Conservation (phyloP, 2,329 filamentous ascomycete species). For the Apiospora koreana region DNA sequence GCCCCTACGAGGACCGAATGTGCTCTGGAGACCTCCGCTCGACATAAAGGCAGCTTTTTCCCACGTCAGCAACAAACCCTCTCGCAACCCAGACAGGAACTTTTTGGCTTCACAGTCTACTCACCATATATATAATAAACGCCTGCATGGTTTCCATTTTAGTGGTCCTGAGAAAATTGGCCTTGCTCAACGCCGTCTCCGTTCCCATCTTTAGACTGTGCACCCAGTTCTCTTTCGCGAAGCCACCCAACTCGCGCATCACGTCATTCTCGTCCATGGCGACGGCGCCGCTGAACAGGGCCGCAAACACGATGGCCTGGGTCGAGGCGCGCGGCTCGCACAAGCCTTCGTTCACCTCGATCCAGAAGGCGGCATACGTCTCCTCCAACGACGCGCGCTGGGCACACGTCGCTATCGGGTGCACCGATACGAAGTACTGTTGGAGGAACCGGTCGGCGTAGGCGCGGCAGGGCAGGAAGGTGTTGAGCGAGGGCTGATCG, state of each 20-base stretch:
- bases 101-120: conserved; percentile 26
- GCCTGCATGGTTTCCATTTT: conserved; percentile 76
- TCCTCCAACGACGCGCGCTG: conserved; percentile 68
- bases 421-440: conserved; percentile 69
- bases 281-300: conserved; percentile 68
- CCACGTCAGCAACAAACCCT: not conserved
- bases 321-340: conserved; percentile 64
- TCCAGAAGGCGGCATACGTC: conserved; percentile 68
- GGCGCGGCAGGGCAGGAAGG: conserved; percentile 60
- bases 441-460: conserved; percentile 63
- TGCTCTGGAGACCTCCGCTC: conserved; percentile 70
- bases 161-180: conserved; percentile 70
- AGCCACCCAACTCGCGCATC: conserved; percentile 51
- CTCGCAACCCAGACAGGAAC: not conserved
- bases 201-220: conserved; percentile 65
- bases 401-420: conserved; percentile 67
- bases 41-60: conserved; percentile 66
- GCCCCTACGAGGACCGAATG: conserved; percentile 74
- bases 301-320: conserved; percentile 70
- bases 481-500: conserved; percentile 52
- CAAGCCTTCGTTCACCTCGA: conserved; percentile 52
- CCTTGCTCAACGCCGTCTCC: conserved; percentile 67
- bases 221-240: conserved; percentile 57
- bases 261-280: conserved; percentile 61
- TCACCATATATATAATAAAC: conserved; percentile 74